Evolutionary conservation across 1,139 yeast genomes (phyloP).

Genomic region (Suhomyces yuchorum): DNA sequence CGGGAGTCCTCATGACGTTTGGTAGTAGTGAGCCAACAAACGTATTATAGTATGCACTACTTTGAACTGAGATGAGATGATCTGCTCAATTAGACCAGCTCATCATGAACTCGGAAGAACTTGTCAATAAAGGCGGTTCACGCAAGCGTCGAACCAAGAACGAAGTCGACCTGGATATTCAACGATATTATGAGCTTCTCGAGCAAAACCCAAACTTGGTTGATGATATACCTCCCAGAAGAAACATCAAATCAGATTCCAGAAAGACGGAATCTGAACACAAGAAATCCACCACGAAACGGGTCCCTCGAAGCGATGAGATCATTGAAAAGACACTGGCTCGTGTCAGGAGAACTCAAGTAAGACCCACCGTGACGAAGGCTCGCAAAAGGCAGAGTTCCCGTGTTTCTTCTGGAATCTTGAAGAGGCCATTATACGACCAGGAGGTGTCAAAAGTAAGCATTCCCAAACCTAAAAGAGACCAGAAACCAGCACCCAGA

Average conservation of each 20-base stretch:
- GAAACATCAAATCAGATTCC: neutral
- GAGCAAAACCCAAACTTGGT: conserved; percentile 22
- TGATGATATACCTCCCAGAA: conserved; percentile 31
- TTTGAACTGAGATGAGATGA: conserved; percentile 4
- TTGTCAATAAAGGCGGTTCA: neutral
- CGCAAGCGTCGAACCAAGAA: conserved; percentile 14
- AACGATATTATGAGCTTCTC: conserved; percentile 24
- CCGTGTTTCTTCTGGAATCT: neutral
- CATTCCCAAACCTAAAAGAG: neutral
- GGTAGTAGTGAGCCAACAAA: no score
- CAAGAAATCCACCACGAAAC: neutral
- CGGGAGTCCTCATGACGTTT: no score
- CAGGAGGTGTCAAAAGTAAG: neutral
- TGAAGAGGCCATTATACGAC: conserved; percentile 2
- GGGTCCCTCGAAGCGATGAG: neutral
- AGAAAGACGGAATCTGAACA: neutral
- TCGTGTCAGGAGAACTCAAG: neutral
- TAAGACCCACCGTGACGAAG: neutral
- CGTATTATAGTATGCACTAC: neutral
- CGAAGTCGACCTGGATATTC: conserved; percentile 24
- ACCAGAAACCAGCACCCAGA: neutral
- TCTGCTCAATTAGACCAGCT: neutral
- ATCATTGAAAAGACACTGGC: neutral
- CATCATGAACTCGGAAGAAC: neutral
- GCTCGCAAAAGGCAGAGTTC: neutral